Percentiles rank a stretch among this genome's conserved stretches.
Conservation (phyloP, 2,329 filamentous ascomycete species). For the Pyrenochaeta sp. region DNA sequence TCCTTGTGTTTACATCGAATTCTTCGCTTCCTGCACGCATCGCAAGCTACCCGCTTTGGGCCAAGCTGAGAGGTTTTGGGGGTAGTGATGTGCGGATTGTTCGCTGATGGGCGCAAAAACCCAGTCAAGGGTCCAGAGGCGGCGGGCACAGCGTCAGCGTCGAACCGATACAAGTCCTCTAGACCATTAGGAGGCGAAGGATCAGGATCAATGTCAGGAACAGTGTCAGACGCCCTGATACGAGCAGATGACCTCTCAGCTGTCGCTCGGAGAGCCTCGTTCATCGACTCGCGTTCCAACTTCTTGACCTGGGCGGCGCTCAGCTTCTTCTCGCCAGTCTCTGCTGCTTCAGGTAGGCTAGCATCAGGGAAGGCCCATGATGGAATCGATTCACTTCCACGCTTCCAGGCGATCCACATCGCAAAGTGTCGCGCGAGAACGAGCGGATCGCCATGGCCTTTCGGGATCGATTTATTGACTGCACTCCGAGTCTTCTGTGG, state of each 20-base stretch:
- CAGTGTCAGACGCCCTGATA: slow-evolving; percentile 33
- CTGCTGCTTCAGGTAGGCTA: slow-evolving; percentile 55
- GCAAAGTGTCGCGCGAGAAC: slow-evolving; percentile 67
- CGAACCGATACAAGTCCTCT: slow-evolving; percentile 20
- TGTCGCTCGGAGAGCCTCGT: slow-evolving; percentile 54
- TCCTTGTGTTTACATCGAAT: slow-evolving; percentile 72
- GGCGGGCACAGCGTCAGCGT: slow-evolving; percentile 12
- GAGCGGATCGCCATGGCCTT: slow-evolving; percentile 68
- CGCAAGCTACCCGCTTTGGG: slow-evolving; percentile 68
- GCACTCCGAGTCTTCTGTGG: slow-evolving; percentile 66
- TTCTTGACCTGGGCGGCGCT: slow-evolving; percentile 64
- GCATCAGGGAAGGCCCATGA: slow-evolving; percentile 69
- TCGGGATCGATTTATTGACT: slow-evolving; percentile 70
- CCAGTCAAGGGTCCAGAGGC: slow-evolving; percentile 39
- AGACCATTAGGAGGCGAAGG: slow-evolving; percentile 19
- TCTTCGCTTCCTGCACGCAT: slow-evolving; percentile 68
- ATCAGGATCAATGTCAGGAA: slow-evolving; percentile 11
- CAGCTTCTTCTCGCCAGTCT: slow-evolving; percentile 60
- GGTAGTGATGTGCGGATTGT: slow-evolving; percentile 53
- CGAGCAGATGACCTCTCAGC: slow-evolving; percentile 54
- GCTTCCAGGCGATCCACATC: slow-evolving; percentile 73
- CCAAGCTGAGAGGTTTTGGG: slow-evolving; percentile 67
- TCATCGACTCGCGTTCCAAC: slow-evolving; percentile 62
- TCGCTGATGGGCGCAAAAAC: slow-evolving; percentile 48
- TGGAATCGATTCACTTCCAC: slow-evolving; percentile 69